Conservation (phyloP, 1,284 basidiomycete species). For the Sanguinoderma infundibulare region DNA sequence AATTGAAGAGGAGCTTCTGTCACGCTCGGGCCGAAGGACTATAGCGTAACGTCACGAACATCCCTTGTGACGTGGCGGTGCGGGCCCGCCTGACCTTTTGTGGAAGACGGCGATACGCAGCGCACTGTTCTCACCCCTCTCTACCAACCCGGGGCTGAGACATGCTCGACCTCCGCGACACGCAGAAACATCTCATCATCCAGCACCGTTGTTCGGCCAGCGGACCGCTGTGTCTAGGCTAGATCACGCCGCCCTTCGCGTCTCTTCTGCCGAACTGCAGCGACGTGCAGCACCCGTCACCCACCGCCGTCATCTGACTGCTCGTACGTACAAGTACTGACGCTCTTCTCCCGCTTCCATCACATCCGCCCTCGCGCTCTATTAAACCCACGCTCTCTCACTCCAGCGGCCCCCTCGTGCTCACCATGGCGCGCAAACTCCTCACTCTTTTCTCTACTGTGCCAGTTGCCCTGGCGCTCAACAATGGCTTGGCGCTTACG, state of each 20-base stretch:
- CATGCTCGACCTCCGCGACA: too few relatives aligned
- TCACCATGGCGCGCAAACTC: slow-evolving; percentile 15
- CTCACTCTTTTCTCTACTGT: slow-evolving; percentile 17
- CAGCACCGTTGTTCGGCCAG: background rate
- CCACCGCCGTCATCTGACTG: slow-evolving; percentile 13
- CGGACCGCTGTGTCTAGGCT: slow-evolving; percentile 7
- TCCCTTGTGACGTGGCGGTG: too few relatives aligned
- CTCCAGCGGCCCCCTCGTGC: background rate
- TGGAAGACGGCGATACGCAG: too few relatives aligned
- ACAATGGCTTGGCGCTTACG: slow-evolving; percentile 43
- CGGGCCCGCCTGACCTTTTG: too few relatives aligned
- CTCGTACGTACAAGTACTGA: background rate
- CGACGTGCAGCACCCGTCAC: slow-evolving; percentile 2
- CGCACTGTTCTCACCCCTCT: too few relatives aligned
- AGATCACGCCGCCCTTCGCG: slow-evolving; percentile 6
- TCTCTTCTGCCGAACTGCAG: background rate
- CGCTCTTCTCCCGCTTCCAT: background rate
- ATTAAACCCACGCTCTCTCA: background rate
- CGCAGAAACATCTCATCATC: too few relatives aligned
- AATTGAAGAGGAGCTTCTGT: too few relatives aligned
- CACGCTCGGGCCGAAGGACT: too few relatives aligned
- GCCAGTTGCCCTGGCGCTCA: slow-evolving; percentile 23
- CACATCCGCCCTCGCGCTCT: background rate
- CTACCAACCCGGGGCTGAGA: too few relatives aligned
- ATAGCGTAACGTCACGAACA: too few relatives aligned